Evolutionary conservation across 2,329 filamentous ascomycete genomes (phyloP), one percentile per base, ranked within the genome.

Genomic region (Dactylellina sp.): DNA sequence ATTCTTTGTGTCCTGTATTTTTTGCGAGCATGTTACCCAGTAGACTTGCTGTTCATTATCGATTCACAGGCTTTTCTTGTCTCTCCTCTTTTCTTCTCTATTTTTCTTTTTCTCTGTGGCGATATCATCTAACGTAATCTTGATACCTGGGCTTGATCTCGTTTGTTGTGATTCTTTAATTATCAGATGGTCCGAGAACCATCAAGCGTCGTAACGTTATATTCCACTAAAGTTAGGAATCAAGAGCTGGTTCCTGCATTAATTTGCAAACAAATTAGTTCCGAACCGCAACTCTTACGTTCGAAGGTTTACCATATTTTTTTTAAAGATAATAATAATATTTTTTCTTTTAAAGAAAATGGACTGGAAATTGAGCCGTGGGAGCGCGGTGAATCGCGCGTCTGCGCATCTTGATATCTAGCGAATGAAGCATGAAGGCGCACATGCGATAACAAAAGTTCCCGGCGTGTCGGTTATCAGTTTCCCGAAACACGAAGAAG

Each of bases 11-110:
- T 65, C 68, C 47, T 60, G 68, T 65, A 72, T 50, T 60, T n/a
- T 65, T 72, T 72, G 68, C 68, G 68, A 72, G 68, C 68, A 65
- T 65, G 60, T 61, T 56, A 22, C 24, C 40, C 47, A 39, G 60
- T 72, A 65, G 68, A 64, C 60, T 42, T 55, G 7, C 18, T 55
- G 32, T 55, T 55, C 50, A 50, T 25, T 50, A 35, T 55, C 50
- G 18, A 55, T 12, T 22, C 24, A 24, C 44, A 35, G 22, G 9
- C 24, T 40, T 44, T 25, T 24, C 18, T 18, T 53, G 47, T 37
- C 25, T 47, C 18, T 49, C 14, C 35, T 24, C 32, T 47, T 49
- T 12, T 24, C 25, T 37, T 56, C 25, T 56, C 16, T 14, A 40
- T 44, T 44, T 32, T 32, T 52, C 52, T 42, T 35, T 32, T 39